Base-by-base conservation (phyloP, 805 yeast species). In the Zygotorulaspora florentina region DNA sequence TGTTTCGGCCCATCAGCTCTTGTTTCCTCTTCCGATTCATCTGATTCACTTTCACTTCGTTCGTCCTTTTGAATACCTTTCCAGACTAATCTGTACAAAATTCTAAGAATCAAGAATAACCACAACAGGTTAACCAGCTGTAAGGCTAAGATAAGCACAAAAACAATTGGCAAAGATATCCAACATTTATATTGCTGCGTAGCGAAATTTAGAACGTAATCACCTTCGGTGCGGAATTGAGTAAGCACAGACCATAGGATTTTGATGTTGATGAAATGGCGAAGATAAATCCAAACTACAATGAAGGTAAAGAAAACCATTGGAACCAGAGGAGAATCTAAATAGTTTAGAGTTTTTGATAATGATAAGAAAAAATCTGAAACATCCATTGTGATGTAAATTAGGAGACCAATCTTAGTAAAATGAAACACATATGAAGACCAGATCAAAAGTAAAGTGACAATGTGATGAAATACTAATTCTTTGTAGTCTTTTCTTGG, bases 151-250 rank as follows among this genome's bases (percentile, higher is more conserved):
- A 93, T 76, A 59, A 93, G 76, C 17, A 69, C 66, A 59, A 93
- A 90, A 2, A 91, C 90, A 64, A 93, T 89, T 44, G 87, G 86
- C 69, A 87, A 95, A 18, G 98, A 84, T 54, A 93, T 87, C 85
- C 88, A 88, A 69, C 98, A 93, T 69, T 93, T 93, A 72, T 91
- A 93, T 66, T 93, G 96, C 66, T 90, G 91, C 26, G 93, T 82
- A 10, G 77, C 86, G 81, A 87, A 93, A 72, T 88, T 80, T 56
- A 93, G 73, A 46, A 75, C 76, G 67, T 74, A 89, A 45, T 83
- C 82, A 33, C 99, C 99, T 18, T 87, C 88, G 1, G 95, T 79
- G 54, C 74, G 77, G 70, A 87, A 93, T 66, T 89, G 95, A 15
- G 96, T 89, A 44, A 85, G 69, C 13, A 87, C 82, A 1, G 95